phyloP scores from a whole-genome alignment of 2,329 filamentous ascomycete genomes.

The Parascedosporium putredinis region DNA sequence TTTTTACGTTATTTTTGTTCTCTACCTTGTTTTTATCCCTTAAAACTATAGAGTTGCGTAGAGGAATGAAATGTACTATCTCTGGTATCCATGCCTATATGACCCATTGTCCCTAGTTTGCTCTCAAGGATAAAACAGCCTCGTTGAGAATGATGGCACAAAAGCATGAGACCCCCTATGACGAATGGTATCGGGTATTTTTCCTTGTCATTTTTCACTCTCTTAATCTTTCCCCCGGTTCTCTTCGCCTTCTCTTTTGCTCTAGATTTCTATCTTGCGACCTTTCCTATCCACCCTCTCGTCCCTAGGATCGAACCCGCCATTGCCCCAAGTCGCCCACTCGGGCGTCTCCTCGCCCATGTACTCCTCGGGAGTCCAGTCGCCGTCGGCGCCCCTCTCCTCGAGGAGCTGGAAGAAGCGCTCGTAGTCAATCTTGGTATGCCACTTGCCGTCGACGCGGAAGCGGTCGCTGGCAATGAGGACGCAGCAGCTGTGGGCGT shows the following conservation, averaged over 20 bases:
- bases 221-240: too few species aligned
- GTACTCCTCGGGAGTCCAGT: slow-evolving; percentile 85
- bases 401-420: slow-evolving; percentile 80
- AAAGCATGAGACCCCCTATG: too few species aligned
- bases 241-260: too few species aligned
- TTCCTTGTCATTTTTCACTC: too few species aligned
- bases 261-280: slow-evolving; percentile 41
- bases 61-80: not conserved
- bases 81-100: not conserved
- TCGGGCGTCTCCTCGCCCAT: slow-evolving; percentile 76
- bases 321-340: slow-evolving; percentile 91
- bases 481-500: slow-evolving; percentile 89
- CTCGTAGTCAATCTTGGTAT: slow-evolving; percentile 83
- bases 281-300: slow-evolving; percentile 81
- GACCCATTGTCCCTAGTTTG: too few species aligned
- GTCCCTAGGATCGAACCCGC: slow-evolving; percentile 87
- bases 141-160: too few species aligned
- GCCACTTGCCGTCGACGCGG: slow-evolving; percentile 67
- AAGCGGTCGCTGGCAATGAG: slow-evolving; percentile 78
- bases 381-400: slow-evolving; percentile 49
- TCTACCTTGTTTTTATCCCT: not conserved
- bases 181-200: too few species aligned
- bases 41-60: not conserved
- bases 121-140: too few species aligned
- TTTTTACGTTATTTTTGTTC: too few species aligned